A percentile compares a stretch with the other conserved stretches of the same genome.
Evolutionary conservation across 805 yeast genomes (phyloP).

Genomic region (Yarrowia keelungensis): DNA sequence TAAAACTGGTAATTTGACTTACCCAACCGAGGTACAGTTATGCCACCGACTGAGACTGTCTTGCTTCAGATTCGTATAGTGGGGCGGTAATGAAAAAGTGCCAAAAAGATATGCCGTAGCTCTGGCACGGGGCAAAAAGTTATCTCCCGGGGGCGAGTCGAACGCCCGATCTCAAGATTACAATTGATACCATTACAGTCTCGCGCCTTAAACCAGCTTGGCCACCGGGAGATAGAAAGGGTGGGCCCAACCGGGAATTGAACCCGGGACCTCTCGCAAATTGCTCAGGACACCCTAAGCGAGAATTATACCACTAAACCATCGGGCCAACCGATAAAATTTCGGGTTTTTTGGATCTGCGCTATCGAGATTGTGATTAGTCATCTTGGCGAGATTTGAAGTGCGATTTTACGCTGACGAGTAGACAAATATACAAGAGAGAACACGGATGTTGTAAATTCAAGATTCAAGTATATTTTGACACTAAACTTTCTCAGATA

Average conservation of each 20-base stretch:
- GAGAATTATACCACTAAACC: constrained; percentile 39
- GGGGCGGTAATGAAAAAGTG: background rate
- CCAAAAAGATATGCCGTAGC: background rate
- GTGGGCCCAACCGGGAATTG: constrained; percentile 39
- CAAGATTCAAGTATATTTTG: too few relatives aligned
- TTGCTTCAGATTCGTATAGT: constrained; percentile 5
- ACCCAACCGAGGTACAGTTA: too few relatives aligned
- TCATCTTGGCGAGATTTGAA: too few relatives aligned
- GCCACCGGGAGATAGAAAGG: constrained; percentile 31
- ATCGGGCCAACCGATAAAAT: constrained; percentile 26
- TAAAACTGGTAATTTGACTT: too few relatives aligned
- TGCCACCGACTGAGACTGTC: constrained; percentile 5
- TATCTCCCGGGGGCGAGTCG: constrained; percentile 39
- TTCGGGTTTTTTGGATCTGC: background rate
- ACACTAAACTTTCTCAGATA: too few relatives aligned
- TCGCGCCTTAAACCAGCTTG: constrained; percentile 39
- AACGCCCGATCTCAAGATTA: constrained; percentile 39
- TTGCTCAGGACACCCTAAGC: constrained; percentile 38
- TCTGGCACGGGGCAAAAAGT: background rate
- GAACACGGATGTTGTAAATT: too few relatives aligned
- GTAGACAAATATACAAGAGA: too few relatives aligned
- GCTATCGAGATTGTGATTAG: too few relatives aligned
- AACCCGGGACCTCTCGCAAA: constrained; percentile 39
- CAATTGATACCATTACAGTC: constrained; percentile 37
- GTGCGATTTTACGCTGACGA: too few relatives aligned